Evolutionary conservation across 2,329 filamentous ascomycete genomes (phyloP).

Genomic region (Diplodia mutila): DNA sequence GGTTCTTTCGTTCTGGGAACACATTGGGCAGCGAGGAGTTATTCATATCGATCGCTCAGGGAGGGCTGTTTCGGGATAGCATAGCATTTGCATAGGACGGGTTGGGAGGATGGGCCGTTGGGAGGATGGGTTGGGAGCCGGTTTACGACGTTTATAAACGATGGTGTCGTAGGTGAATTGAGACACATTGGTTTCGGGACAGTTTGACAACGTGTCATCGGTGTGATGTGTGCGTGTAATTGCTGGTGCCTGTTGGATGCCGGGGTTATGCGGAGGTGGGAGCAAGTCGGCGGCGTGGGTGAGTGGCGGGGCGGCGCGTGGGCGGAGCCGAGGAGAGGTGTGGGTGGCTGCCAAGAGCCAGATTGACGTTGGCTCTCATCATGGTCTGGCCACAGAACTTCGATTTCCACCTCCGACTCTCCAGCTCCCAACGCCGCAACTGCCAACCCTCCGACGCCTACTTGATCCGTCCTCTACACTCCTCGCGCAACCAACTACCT

Average conservation of each 20-base stretch:
- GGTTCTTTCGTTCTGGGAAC: constrained; percentile 19
- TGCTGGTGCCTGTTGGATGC: neutral
- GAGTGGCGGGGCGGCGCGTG: constrained; percentile 8
- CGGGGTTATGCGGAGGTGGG: neutral
- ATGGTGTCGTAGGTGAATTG: neutral
- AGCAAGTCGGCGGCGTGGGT: neutral
- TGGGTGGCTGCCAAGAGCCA: constrained; percentile 26
- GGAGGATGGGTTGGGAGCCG: neutral
- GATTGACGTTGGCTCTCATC: constrained; percentile 26
- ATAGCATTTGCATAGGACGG: constrained; percentile 22
- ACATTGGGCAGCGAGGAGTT: constrained; percentile 24
- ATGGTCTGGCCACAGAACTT: constrained; percentile 24
- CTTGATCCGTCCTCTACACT: neutral
- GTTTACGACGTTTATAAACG: neutral
- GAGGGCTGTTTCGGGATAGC: neutral
- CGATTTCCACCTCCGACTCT: constrained; percentile 7
- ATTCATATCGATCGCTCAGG: constrained; percentile 15
- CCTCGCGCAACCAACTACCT: neutral
- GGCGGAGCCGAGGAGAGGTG: constrained; percentile 15
- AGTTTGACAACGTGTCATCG: neutral
- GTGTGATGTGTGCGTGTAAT: too few species aligned
- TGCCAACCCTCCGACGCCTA: constrained; percentile 1
- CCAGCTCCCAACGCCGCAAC: constrained; percentile 21
- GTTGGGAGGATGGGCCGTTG: neutral
- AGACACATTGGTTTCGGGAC: constrained; percentile 10